Evolutionary conservation across 2,329 filamentous ascomycete genomes (phyloP), one percentile per base, ranked within the genome.

Genomic region (Leptographium procerum): DNA sequence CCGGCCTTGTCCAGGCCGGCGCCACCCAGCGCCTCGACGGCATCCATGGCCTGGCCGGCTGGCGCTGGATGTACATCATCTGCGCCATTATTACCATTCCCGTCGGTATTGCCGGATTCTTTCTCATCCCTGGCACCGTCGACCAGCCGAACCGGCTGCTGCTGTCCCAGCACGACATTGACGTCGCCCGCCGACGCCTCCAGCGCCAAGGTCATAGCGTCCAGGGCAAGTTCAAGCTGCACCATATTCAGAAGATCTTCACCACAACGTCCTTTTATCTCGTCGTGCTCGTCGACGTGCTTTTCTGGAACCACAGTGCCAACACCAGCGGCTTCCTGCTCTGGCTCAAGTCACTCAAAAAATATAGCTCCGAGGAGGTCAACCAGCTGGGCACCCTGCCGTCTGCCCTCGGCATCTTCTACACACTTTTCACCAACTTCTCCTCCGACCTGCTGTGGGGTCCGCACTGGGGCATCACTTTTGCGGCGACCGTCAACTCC

Each of bases 251-350:
- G 50, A 60, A 64, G 6, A 72, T 72, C 51, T 73, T 68, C 52
- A 55, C 75, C 14, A 71, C 67, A 0, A 63, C 66, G 3, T 60
- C 62, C 0, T 75, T 83, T 55, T 84, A 77, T 72, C 68, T 73
- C 0, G 67, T 84, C 11, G 67, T 82, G 0, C 60, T 77, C 1
- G 70, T 80, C 33, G 76, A 81, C 52, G 71, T 80, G 6, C 70
- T 84, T 28, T 84, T 84, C 68, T 84, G 78, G 77, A 82, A 83
- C 59, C 72, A 73, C 6, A 67, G 73, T n/a, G 75, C 69, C 47
- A 68, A 79, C 54, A 75, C 73, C 1, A 72, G 66, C 2, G 75
- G 73, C 0, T 84, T 79, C 59, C 66, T 83, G 5, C 71, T 85
- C 0, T 84, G 81, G 81, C 69, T 84, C 54, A 83, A 83, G 67